phyloP scores from a whole-genome alignment of 768 basidiomycete species.

The Hygrophorus pudorinus region DNA sequence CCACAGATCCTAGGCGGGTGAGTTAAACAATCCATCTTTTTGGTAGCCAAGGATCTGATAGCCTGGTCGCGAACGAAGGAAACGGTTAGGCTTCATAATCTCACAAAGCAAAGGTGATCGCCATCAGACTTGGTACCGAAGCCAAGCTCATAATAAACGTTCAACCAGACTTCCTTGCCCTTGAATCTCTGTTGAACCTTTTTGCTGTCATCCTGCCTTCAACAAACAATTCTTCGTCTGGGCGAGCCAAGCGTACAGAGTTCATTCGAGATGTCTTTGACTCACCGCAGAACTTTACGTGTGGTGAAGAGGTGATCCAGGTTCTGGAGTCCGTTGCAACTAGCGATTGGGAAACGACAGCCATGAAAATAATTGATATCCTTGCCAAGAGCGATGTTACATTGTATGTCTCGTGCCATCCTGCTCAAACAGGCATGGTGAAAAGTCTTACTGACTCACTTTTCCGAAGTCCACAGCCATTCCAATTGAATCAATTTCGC shows the following conservation, averaged over 20 bases:
- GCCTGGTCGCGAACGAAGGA: conserved; percentile 18
- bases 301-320: conserved; percentile 26
- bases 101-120: conserved; percentile 35
- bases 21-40: conserved; percentile 4
- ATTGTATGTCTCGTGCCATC: conserved; percentile 30
- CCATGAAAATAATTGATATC: conserved; percentile 34
- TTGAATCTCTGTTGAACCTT: conserved; percentile 47
- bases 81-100: conserved; percentile 38
- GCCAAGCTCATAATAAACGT: conserved; percentile 12
- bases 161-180: conserved; percentile 46
- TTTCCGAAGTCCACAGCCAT: conserved; percentile 47
- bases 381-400: conserved; percentile 35
- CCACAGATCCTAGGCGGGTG: conserved; percentile 40
- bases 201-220: conserved; percentile 48
- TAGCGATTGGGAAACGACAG: conserved; percentile 45
- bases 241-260: conserved; percentile 26
- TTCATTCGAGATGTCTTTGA: conserved; percentile 48
- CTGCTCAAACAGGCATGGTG: not conserved
- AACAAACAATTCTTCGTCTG: conserved; percentile 17
- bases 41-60: not conserved
- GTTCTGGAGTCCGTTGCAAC: conserved; percentile 31
- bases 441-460: not conserved
- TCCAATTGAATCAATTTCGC: conserved; percentile 30
- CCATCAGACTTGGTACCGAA: not conserved
- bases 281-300: conserved; percentile 19